Evolutionary conservation across 2,329 filamentous ascomycete species (phyloP).

Genomic region (Stylonectria norvegica): DNA sequence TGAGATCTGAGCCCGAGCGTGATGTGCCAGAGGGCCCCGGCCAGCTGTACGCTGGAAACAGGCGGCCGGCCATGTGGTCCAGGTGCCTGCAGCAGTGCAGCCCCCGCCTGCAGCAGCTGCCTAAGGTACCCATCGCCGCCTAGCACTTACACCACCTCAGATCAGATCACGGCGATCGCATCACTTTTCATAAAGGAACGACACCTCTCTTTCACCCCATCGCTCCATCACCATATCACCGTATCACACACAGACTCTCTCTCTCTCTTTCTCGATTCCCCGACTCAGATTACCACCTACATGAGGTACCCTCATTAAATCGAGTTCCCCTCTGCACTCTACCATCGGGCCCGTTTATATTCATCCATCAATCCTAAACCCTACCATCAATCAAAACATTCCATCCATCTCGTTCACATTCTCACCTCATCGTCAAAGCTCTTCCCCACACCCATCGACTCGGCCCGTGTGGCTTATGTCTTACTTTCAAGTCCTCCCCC

Average conservation of each 20-base stretch:
- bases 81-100: too few relatives aligned
- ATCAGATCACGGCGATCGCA: background rate
- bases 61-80: too few relatives aligned
- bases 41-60: too few relatives aligned
- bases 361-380: constrained; percentile 6
- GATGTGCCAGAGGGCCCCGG: too few relatives aligned
- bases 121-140: too few relatives aligned
- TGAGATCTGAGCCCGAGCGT: too few relatives aligned
- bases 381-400: constrained; percentile 2
- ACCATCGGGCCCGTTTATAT: background rate
- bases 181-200: background rate
- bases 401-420: too few relatives aligned
- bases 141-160: too few relatives aligned
- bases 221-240: too few relatives aligned
- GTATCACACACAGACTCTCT: too few relatives aligned
- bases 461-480: constrained; percentile 22
- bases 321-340: constrained; percentile 4
- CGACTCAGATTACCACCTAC: background rate
- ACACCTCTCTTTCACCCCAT: background rate
- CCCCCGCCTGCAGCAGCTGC: too few relatives aligned
- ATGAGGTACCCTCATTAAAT: too few relatives aligned
- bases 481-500: constrained; percentile 8
- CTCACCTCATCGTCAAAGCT: background rate
- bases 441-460: constrained; percentile 11
- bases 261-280: background rate